A percentile compares a stretch with the other conserved stretches of the same genome.
phyloP scores from a whole-genome alignment of 2,329 filamentous ascomycete species.

The Aureobasidium musti region DNA sequence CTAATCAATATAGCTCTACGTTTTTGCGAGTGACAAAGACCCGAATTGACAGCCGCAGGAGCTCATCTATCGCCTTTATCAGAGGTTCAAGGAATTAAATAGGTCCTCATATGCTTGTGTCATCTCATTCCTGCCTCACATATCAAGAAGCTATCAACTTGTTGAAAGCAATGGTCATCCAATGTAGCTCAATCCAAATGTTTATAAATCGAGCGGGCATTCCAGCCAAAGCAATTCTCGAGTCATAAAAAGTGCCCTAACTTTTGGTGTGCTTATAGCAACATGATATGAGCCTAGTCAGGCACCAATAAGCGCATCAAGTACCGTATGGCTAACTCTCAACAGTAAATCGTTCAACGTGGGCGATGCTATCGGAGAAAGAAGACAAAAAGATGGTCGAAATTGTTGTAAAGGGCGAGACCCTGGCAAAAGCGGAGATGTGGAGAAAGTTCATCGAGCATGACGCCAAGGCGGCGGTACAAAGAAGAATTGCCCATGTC shows the following conservation, averaged over 20 bases:
- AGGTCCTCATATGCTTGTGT: no score
- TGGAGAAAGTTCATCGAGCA: neutral
- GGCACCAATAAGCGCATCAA: no score
- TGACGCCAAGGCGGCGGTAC: constrained; percentile 12
- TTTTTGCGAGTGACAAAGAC: rapidly evolving
- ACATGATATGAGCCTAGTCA: no score
- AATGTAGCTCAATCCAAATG: no score
- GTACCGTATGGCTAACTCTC: neutral
- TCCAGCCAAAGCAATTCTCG: neutral
- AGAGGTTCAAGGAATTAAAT: no score
- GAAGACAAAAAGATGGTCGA: neutral
- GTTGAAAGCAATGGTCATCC: no score
- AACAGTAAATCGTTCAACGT: neutral
- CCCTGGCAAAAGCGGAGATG: constrained; percentile 7
- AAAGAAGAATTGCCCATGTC: neutral
- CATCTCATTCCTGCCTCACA: no score
- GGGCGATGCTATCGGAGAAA: neutral
- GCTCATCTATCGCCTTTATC: no score
- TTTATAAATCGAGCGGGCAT: no score
- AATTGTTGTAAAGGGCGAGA: neutral
- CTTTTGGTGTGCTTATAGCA: no score
- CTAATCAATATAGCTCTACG: neutral
- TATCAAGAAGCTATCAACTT: no score
- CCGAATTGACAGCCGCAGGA: no score
- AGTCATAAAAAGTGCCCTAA: neutral